Base-by-base conservation (phyloP, 805 yeast species). In the Ogataea ganodermae region DNA sequence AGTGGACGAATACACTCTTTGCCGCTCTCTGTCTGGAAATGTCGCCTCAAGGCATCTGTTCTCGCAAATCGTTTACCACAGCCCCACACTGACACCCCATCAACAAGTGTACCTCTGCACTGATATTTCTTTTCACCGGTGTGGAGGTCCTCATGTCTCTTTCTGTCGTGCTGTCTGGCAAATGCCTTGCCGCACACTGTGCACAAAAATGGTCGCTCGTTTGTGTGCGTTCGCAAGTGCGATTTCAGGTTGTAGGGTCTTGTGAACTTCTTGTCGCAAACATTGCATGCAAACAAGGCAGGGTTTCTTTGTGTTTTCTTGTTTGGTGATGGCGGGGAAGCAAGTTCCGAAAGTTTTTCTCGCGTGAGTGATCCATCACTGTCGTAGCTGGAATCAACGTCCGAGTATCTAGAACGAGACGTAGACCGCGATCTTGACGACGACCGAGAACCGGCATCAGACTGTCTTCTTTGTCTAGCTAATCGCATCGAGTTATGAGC, bases 161-260 rank as follows among this genome's bases (percentile, higher is more conserved):
- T 84, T 49, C 84, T 70, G 63, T 86, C 94, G 59, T 86, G 94
- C 46, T 83, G 84, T 49, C 94, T 68, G 5, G 91, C 91, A 72
- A 87, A 87, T 0, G 91, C 87, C 63, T 86, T 86, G 4, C 89
- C 89, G 68, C 95, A 87, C 3, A 79, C 74, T 12, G 76, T 71
- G 66, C 96, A 87, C 6, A 80, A 73, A 59, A 80, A 87, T 5
- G 94, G 95, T 44, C 90, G 69, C 60, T 87, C 95, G 61, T 86
- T 86, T 0, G 95, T 86, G 63, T 88, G 99, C 0, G 98, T 92
- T 49, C 97, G 73, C 61, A 87, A 71, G 68, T 92, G 99, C 0
- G 96, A 88, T 57, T 92, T 89, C 55, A 92, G 72, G 62, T 94
- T 94, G 66, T 94, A 94, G 0, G 97, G 96, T 46, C 98, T 71